These are phyloP conservation scores for Calonectria honghensis DNA, from an alignment of 2,329 filamentous ascomycete species.

Conservation along the genomic window DNA sequence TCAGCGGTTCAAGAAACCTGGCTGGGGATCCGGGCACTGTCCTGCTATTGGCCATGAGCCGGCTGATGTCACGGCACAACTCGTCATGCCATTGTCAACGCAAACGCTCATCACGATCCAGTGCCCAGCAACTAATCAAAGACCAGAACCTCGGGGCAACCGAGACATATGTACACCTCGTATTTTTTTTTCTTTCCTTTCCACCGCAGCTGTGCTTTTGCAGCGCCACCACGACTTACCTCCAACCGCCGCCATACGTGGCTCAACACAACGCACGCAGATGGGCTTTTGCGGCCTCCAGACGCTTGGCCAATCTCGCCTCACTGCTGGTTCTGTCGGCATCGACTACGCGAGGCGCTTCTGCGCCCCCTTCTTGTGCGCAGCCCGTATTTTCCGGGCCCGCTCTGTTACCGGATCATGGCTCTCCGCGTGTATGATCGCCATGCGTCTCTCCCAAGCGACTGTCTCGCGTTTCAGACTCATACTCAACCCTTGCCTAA, in stretches of 20 bases:
- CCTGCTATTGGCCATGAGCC: neutral
- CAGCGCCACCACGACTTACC: neutral
- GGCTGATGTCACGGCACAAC: conserved; percentile 16
- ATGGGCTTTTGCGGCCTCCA: conserved; percentile 3
- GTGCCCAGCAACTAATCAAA: neutral
- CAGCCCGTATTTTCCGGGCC: conserved; percentile 23
- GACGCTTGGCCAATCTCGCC: neutral
- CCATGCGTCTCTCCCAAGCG: conserved; percentile 7
- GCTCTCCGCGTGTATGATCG: conserved; percentile 36
- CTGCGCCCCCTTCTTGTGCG: conserved; percentile 9
- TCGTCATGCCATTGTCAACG: conserved; percentile 20
- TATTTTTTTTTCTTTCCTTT: neutral
- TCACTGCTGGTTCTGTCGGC: neutral
- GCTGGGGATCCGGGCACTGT: neutral
- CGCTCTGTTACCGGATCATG: conserved; percentile 37
- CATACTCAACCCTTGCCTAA: conserved; percentile 2
- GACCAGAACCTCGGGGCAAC: neutral
- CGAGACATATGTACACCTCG: neutral
- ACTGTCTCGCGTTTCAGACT: conserved; percentile 29
- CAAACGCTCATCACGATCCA: neutral
- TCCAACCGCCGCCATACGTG: conserved; percentile 22
- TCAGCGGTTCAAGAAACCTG: too few species aligned
- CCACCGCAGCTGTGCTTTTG: conserved; percentile 4
- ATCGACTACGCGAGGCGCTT: conserved; percentile 12
- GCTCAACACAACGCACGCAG: conserved; percentile 1